phyloP scores from a whole-genome alignment of 208 protist genomes.

The Wallacemonas rigidus region DNA sequence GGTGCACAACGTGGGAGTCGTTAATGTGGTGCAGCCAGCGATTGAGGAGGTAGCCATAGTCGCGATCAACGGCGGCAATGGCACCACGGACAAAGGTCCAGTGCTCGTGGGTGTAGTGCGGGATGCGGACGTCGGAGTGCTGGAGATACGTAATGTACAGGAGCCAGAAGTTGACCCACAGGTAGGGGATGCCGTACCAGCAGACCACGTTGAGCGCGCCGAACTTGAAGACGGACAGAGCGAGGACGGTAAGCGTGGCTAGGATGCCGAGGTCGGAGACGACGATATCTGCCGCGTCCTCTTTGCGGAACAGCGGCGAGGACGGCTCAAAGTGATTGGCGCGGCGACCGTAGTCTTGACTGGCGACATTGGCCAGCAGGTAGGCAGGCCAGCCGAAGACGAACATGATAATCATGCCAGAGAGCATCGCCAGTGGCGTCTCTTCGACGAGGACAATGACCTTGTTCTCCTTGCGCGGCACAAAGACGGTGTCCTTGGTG shows the following conservation, averaged over 20 bases:
- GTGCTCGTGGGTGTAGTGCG: slow-evolving; percentile 89
- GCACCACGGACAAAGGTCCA: slow-evolving; percentile 95
- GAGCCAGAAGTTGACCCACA: slow-evolving; percentile 93
- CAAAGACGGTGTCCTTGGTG: slow-evolving; percentile 88
- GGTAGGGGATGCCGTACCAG: slow-evolving; percentile 84
- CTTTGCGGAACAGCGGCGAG: slow-evolving; percentile 80
- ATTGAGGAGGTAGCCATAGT: slow-evolving; percentile 88
- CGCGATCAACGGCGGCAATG: slow-evolving; percentile 90
- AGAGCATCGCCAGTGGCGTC: slow-evolving; percentile 59
- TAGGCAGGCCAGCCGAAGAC: slow-evolving; percentile 91
- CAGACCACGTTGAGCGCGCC: slow-evolving; percentile 59
- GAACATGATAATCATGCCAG: slow-evolving; percentile 64
- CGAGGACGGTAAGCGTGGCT: slow-evolving; percentile 46
- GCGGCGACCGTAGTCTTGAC: slow-evolving; percentile 70
- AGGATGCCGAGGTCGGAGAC: slow-evolving; percentile 77
- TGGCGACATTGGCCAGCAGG: slow-evolving; percentile 79
- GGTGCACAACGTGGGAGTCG: slow-evolving; percentile 94
- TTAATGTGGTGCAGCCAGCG: slow-evolving; percentile 93
- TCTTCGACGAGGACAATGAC: slow-evolving; percentile 76
- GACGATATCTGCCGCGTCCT: slow-evolving; percentile 68
- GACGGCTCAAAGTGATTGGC: slow-evolving; percentile 85
- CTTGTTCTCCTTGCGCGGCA: slow-evolving; percentile 61
- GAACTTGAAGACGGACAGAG: slow-evolving; percentile 41
- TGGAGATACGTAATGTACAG: slow-evolving; percentile 94
- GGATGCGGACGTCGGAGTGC: slow-evolving; percentile 91